Conservation (phyloP, 2,329 filamentous ascomycete species). For the Ophiostoma triangulosporum region DNA sequence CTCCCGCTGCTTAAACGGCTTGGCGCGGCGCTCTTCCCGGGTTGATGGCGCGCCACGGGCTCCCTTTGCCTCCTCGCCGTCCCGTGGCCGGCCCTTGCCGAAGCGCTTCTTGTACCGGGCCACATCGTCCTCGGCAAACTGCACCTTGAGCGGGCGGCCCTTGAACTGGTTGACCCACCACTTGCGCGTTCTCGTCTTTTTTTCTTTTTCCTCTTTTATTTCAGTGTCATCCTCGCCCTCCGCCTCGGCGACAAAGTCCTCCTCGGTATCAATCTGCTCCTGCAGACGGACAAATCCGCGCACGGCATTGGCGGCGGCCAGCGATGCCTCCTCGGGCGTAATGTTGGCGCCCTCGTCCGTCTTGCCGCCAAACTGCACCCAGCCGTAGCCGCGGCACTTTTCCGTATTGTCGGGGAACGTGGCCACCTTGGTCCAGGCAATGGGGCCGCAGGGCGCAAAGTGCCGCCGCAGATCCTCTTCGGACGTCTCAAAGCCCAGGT, state of each 20-base stretch:
- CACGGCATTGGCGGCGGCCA: constrained; percentile 62
- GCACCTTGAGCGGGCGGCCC: constrained; percentile 70
- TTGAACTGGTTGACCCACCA: constrained; percentile 80
- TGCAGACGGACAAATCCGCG: constrained; percentile 66
- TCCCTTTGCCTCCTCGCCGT: constrained; percentile 17
- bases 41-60: constrained; percentile 13
- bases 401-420: constrained; percentile 84
- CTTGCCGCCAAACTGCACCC: constrained; percentile 65
- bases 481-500: constrained; percentile 69
- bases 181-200: constrained; percentile 42
- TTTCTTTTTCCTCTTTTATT: constrained; percentile 11
- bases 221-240: constrained; percentile 27
- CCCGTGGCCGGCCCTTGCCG: constrained; percentile 53
- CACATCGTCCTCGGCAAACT: constrained; percentile 86
- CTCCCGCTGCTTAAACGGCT: constrained; percentile 29
- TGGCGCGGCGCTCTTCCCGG: constrained; percentile 9
- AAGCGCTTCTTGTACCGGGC: constrained; percentile 88
- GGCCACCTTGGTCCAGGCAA: constrained; percentile 75
- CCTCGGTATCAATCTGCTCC: constrained; percentile 48
- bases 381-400: constrained; percentile 96
- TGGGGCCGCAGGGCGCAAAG: constrained; percentile 71
- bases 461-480: constrained; percentile 70
- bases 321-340: constrained; percentile 35
- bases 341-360: constrained; percentile 3
- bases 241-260: constrained; percentile 41